phyloP scores from a whole-genome alignment of 805 yeast genomes.

The Metschnikowia corniflorae region DNA sequence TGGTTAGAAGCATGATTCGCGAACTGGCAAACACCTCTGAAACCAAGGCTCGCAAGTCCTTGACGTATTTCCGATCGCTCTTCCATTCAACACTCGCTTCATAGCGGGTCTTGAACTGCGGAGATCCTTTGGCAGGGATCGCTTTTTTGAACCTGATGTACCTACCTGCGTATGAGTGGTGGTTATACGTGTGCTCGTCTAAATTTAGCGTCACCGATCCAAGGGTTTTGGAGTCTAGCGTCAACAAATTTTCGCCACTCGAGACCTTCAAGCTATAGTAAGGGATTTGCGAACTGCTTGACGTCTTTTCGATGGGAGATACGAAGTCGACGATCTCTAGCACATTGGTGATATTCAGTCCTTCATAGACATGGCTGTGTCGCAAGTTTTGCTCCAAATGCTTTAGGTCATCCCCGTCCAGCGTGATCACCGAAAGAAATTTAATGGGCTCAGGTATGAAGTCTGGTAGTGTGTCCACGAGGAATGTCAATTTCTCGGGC shows the following conservation, averaged over 20 bases:
- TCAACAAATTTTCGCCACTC: constrained; percentile 3
- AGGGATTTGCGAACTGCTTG: background rate
- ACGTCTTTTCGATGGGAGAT: background rate
- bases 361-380: constrained; percentile 1
- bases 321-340: constrained; percentile 2
- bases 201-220: constrained; percentile 1
- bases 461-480: too few relatives aligned
- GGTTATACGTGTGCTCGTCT: constrained; percentile 12
- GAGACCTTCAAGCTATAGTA: constrained; percentile 5
- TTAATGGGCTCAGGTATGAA: constrained; percentile 9
- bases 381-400: too few relatives aligned
- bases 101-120: constrained; percentile 3
- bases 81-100: constrained; percentile 1
- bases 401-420: too few relatives aligned
- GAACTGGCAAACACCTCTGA: constrained; percentile 8
- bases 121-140: constrained; percentile 14
- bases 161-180: constrained; percentile 15
- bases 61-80: constrained; percentile 1
- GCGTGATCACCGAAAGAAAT: constrained; percentile 10
- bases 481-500: too few relatives aligned
- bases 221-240: constrained; percentile 4
- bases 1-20: constrained; percentile 1
- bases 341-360: constrained; percentile 1
- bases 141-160: constrained; percentile 10
- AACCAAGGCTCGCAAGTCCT: constrained; percentile 11